Evolutionary conservation across 2,329 filamentous ascomycete genomes (phyloP).

Genomic region (Eutypa lata): DNA sequence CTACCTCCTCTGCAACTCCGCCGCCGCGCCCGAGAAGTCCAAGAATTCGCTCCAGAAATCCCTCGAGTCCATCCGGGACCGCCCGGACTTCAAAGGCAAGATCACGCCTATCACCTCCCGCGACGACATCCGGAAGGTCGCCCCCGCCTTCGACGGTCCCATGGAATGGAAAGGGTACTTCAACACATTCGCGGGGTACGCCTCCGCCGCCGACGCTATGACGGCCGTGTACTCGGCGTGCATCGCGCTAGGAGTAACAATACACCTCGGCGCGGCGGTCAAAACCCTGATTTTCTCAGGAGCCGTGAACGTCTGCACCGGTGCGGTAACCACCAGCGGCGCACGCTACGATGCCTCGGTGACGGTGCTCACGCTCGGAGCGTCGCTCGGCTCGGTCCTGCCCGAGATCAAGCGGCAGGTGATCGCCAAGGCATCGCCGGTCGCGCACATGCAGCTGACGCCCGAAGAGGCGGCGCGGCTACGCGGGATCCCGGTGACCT

Average conservation of each 20-base stretch:
- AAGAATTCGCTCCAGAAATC: slow-evolving; percentile 41
- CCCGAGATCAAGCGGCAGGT: slow-evolving; percentile 48
- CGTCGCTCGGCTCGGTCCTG: slow-evolving; percentile 41
- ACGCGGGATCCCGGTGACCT: slow-evolving; percentile 57
- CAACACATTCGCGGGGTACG: slow-evolving; percentile 56
- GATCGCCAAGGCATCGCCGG: slow-evolving; percentile 55
- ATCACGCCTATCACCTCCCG: slow-evolving; percentile 34
- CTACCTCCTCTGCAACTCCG: slow-evolving; percentile 49
- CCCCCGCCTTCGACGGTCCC: neutral
- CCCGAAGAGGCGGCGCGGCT: slow-evolving; percentile 51
- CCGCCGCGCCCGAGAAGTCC: slow-evolving; percentile 44
- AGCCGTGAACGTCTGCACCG: slow-evolving; percentile 22
- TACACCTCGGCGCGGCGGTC: slow-evolving; percentile 40
- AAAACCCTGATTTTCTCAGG: slow-evolving; percentile 38
- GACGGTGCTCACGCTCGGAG: slow-evolving; percentile 52
- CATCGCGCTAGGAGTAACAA: slow-evolving; percentile 25
- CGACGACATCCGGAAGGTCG: slow-evolving; percentile 32
- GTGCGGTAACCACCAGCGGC: slow-evolving; percentile 22
- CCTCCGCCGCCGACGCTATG: slow-evolving; percentile 51
- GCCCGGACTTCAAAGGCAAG: slow-evolving; percentile 37
- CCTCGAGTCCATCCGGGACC: slow-evolving; percentile 36
- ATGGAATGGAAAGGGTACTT: slow-evolving; percentile 54
- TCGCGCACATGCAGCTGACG: slow-evolving; percentile 57
- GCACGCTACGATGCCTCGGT: slow-evolving; percentile 30
- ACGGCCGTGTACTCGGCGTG: slow-evolving; percentile 42